These are phyloP conservation scores for Mycena metata DNA, from an alignment of 768 basidiomycete species.

Conservation along the genomic window DNA sequence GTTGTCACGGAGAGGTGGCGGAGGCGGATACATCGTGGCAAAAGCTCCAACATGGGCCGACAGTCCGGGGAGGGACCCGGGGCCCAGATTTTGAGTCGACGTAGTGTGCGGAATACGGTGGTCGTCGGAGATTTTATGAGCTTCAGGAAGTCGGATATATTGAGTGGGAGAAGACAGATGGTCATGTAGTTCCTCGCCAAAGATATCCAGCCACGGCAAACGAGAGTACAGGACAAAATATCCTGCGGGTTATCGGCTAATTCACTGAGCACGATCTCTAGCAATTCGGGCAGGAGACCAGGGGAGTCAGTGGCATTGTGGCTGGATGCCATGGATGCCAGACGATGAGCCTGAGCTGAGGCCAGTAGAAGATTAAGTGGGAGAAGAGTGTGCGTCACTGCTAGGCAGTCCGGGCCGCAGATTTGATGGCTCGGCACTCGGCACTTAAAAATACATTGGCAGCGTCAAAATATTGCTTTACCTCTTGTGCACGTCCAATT, in stretches of 20 bases:
- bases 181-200: conserved; percentile 2
- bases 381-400: no score
- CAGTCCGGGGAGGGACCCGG: not conserved
- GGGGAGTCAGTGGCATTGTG: no score
- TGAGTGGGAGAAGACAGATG: not conserved
- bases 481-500: no score
- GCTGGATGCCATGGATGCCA: no score
- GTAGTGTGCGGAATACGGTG: not conserved
- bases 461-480: no score
- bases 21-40: not conserved
- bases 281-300: not conserved
- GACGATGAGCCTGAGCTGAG: no score
- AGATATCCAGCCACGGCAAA: conserved; percentile 2
- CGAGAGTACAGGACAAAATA: conserved; percentile 5
- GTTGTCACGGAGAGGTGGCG: not conserved
- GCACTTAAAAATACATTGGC: no score
- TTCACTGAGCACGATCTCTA: not conserved
- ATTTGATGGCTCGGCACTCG: no score
- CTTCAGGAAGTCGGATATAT: not conserved
- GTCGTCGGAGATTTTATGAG: not conserved
- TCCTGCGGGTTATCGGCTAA: not conserved
- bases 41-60: not conserved
- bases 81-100: not conserved
- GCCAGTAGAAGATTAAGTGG: no score
- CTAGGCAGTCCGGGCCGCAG: no score